Evolutionary conservation across 148 eudicot species (phyloP).

Genomic region (Cornus suecica): DNA sequence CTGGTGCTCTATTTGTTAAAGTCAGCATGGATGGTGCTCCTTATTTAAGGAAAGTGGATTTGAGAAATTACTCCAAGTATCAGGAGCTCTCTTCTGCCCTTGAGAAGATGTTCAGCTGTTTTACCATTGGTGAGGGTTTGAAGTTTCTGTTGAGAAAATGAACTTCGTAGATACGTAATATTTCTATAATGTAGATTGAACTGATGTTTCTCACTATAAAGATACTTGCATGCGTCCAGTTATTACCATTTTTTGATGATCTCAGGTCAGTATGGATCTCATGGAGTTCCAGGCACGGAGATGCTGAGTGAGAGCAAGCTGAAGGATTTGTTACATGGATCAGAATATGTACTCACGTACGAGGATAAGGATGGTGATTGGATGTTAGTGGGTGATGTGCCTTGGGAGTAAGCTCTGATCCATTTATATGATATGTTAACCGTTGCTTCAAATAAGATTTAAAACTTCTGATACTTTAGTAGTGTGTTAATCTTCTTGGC

Average conservation of each 20-base stretch:
- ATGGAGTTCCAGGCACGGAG: slow-evolving; percentile 29
- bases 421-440: background rate
- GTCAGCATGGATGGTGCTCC: slow-evolving; percentile 91
- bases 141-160: background rate
- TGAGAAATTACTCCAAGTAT: slow-evolving; percentile 45
- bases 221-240: slow-evolving; percentile 18
- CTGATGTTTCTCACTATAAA: background rate
- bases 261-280: slow-evolving; percentile 38
- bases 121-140: slow-evolving; percentile 44
- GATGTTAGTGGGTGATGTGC: slow-evolving; percentile 51
- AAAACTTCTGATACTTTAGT: background rate
- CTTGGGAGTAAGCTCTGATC: slow-evolving; percentile 42
- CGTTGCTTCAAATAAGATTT: background rate
- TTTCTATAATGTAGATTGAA: background rate
- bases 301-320: slow-evolving; percentile 39
- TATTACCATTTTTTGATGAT: slow-evolving; percentile 13
- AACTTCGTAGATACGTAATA: background rate
- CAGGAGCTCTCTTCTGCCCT: slow-evolving; percentile 55
- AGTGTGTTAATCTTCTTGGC: background rate
- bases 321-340: slow-evolving; percentile 40
- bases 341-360: slow-evolving; percentile 47
- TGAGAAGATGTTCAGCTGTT: slow-evolving; percentile 69
- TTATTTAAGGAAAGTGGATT: slow-evolving; percentile 64
- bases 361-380: slow-evolving; percentile 49
- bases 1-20: slow-evolving; percentile 50